Base-by-base conservation (phyloP, 2,329 filamentous ascomycete species). In the Aspergillus ruber region DNA sequence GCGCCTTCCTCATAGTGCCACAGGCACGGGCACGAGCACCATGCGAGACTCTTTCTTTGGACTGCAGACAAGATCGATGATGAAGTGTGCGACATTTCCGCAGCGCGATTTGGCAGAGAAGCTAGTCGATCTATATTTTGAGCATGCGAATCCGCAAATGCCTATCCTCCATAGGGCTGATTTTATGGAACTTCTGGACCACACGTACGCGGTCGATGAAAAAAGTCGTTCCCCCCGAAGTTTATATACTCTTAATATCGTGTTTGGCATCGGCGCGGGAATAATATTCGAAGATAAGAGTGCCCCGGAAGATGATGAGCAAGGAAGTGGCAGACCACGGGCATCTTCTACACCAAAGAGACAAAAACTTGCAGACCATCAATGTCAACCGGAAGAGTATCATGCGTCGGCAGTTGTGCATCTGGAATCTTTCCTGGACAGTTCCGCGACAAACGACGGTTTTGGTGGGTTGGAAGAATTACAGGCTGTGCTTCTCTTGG, bases 41-140 rank as follows among this genome's bases (percentile, higher is more conserved):
- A 93, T 95, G 85, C 81, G 90, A 50, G 91, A 97, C 68, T 95
- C 90, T 0, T 96, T 96, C 75, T 97, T 97, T 63, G 91, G 91
- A n/a, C 74, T 97, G 40, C 90, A 96, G 58, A 94, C 88, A 2
- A 90, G 86, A 58, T 89, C 90, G 1, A 89, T 84, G 13, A 93
- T 96, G 63, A 84, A 87, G 52, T 86, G 87, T 40, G 90, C 90
- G 0, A 78, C 83, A 0, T 96, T 97, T 58, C 93, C 93, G 0
- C 82, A 87, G 53, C 82, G 80, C 53, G 81, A 86, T 27, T 74
- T 95, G 2, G 91, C 84, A 1, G 70, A 80, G 46, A 80, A 82
- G 50, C 77, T 97, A 15, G 84, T 88, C 33, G 81, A 83, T 46
- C 78, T 96, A 33, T 97, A 96, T 67, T 97, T 97, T 66, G 89